Conservation (phyloP, 176 grass and related monocot species). For the Oryza brachyantha region DNA sequence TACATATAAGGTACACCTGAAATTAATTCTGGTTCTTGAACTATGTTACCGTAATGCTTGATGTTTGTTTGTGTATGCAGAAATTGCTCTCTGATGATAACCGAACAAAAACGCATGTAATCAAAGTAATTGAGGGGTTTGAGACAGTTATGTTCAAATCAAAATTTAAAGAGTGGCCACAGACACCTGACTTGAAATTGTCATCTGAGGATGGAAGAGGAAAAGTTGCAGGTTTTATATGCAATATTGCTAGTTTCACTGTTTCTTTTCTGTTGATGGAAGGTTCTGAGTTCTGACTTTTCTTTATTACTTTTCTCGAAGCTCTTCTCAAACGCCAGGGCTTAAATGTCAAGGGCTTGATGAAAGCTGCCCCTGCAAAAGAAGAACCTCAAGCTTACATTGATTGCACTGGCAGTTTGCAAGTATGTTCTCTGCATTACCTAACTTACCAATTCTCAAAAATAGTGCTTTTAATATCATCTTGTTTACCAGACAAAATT, state of each 20-base stretch:
- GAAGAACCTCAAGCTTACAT: conserved; percentile 81
- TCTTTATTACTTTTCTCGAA: conserved; percentile 31
- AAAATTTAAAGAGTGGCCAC: conserved; percentile 85
- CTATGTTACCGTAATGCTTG: background rate
- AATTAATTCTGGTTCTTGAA: background rate
- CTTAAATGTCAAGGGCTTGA: conserved; percentile 90
- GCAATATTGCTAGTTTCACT: conserved; percentile 14
- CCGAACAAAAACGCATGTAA: conserved; percentile 60
- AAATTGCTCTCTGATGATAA: conserved; percentile 66
- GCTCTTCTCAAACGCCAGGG: conserved; percentile 95
- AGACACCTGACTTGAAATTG: conserved; percentile 73
- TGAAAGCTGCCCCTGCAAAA: conserved; percentile 60
- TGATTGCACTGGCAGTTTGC: conserved; percentile 89
- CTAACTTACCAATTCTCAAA: conserved; percentile 3
- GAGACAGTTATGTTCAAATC: conserved; percentile 83
- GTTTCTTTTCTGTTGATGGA: background rate
- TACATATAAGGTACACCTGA: background rate
- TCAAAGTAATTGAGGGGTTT: conserved; percentile 86
- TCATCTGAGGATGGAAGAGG: conserved; percentile 91
- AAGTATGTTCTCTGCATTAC: conserved; percentile 45
- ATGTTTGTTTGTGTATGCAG: conserved; percentile 40
- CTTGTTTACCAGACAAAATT: background rate
- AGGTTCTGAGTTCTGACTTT: conserved; percentile 6
- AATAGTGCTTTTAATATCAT: background rate
- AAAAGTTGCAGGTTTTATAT: conserved; percentile 90